A percentile compares a stretch with the other conserved stretches of the same genome.
Conservation (phyloP, 192 early-diverging fungal genomes). For the Funneliformis mosseae region DNA sequence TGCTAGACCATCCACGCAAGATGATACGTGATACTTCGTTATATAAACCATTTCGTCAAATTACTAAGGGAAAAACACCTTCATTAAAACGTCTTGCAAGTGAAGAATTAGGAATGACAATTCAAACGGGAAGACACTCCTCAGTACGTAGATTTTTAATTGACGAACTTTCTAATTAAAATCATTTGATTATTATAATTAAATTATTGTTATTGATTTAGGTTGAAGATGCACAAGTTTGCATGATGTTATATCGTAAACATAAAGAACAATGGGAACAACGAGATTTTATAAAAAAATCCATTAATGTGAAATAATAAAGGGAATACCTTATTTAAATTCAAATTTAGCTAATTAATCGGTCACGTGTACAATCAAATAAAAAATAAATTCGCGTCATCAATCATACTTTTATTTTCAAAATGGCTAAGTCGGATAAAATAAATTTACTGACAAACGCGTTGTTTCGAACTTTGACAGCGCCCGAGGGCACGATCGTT, state of each 20-base stretch:
- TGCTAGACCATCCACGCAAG: slow-evolving; percentile 78
- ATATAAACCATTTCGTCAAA: slow-evolving; percentile 74
- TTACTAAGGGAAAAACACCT: slow-evolving; percentile 65
- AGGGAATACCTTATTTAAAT: no score
- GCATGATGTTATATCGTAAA: slow-evolving; percentile 88
- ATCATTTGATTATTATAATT: not conserved
- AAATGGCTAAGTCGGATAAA: no score
- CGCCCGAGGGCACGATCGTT: no score
- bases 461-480: no score
- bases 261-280: slow-evolving; percentile 84
- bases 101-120: slow-evolving; percentile 71
- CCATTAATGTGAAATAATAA: no score
- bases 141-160: slow-evolving; percentile 56
- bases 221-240: slow-evolving; percentile 85
- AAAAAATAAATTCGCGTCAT: no score
- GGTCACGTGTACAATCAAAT: no score
- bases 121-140: slow-evolving; percentile 87
- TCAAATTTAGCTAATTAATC: no score
- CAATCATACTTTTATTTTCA: no score
- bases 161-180: not conserved
- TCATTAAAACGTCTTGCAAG: slow-evolving; percentile 78
- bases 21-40: slow-evolving; percentile 83
- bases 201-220: slow-evolving; percentile 23
- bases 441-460: no score
- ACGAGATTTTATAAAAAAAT: slow-evolving; percentile 20